Base-by-base conservation (phyloP, 1,284 basidiomycete species). In the Puccinia horiana region DNA sequence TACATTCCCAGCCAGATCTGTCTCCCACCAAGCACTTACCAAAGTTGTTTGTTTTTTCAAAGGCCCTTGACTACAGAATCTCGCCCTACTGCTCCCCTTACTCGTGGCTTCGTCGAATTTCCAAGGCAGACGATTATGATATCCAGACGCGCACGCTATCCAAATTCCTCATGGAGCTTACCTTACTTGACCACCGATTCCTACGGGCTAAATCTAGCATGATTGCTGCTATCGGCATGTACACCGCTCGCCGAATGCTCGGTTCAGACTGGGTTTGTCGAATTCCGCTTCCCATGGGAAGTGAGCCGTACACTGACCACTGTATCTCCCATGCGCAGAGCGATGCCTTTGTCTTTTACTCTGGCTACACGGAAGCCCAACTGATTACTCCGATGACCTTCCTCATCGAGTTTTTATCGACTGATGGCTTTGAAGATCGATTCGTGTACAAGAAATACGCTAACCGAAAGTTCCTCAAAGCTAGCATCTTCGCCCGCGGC, bases 81-180 rank as follows among this genome's bases (percentile, higher is more conserved):
- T 98, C 96, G 82, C 92, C 95, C 82, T 99, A 99, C 89, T 99
- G 97, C 89, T 97, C 96, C 70, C 97, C 97, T 1, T 99, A 99
- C 89, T 96, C 94, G 87, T 99, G 97, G 97, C 95, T 99, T 89
- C 92, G 97, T 84, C 92, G 93, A 85, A 99, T 99, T 88, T 96
- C 94, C 89, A 98, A 96, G 88, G 97, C 97, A 40, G 97, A 99
- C 88, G 94, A 98, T 88, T 99, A 99, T 87, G 95, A 99, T 87
- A 93, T 99, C 85, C 96, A 98, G 87, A 99, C 96, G 8, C 90
- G 97, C 83, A 99, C 97, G 16, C 89, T 99, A 81, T 93, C 94
- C 89, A 99, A 99, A 88, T 99, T 98, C 90, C 88, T 99, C 87
- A 96, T 96, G 86, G 97, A 99, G 88, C 93, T 97, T 70, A 97